Percentiles rank a stretch among this genome's conserved stretches.
Evolutionary conservation across 306 rosid genomes (phyloP).

Genomic region (Biancaea sappan): DNA sequence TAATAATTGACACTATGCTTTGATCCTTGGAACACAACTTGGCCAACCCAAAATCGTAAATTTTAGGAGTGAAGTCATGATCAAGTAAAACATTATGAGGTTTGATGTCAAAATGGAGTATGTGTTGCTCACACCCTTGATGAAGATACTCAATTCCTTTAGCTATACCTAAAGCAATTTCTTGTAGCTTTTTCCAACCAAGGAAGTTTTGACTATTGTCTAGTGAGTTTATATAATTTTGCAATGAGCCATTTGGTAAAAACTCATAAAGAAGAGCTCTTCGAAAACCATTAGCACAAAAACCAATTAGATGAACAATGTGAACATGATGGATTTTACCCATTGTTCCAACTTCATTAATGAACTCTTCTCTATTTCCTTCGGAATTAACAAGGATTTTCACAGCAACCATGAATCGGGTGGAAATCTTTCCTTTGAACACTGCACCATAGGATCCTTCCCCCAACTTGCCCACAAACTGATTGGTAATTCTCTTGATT

Average conservation of each 20-base stretch:
- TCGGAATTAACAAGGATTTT: not conserved
- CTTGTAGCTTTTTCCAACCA: not conserved
- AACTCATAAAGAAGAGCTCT: not conserved
- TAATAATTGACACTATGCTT: not conserved
- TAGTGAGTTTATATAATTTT: not conserved
- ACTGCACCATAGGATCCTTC: not conserved
- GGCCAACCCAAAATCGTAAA: not conserved
- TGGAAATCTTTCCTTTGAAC: not conserved
- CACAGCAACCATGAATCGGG: not conserved
- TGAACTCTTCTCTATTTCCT: not conserved
- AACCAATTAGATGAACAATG: not conserved
- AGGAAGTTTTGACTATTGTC: not conserved
- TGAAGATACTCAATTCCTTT: constrained; percentile 9
- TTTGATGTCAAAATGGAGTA: constrained; percentile 11
- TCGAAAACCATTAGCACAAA: not conserved
- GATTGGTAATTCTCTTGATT: constrained; percentile 2
- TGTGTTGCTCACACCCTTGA: not conserved
- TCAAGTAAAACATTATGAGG: not conserved
- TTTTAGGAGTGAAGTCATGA: not conserved
- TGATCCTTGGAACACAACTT: constrained; percentile 4
- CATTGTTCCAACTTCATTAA: not conserved
- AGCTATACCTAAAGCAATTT: not conserved
- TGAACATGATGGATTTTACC: not conserved
- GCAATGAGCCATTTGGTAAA: not conserved
- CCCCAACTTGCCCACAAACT: not conserved